Percentiles rank a stretch among this genome's conserved stretches.
Evolutionary conservation across 805 yeast species (phyloP).

Genomic region (Yamadazyma nakazawae): DNA sequence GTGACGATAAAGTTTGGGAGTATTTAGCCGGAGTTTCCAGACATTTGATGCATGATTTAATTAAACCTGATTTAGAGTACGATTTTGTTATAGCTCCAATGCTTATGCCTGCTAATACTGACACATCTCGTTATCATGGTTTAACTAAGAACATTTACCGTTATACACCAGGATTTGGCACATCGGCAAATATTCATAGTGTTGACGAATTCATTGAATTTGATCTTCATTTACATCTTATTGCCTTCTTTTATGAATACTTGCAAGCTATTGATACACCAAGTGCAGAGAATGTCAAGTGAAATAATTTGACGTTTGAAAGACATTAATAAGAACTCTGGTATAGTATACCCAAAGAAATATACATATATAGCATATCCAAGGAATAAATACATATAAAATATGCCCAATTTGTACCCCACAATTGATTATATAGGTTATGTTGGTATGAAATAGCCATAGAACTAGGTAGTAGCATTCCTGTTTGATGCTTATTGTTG

Average conservation of each 20-base stretch:
- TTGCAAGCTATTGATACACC: constrained; percentile 37
- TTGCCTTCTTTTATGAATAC: constrained; percentile 43
- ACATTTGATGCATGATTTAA: constrained; percentile 57
- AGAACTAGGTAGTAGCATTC: neutral
- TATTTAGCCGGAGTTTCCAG: constrained; percentile 60
- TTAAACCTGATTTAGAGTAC: constrained; percentile 28
- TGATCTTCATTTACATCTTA: constrained; percentile 32
- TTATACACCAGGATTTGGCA: constrained; percentile 27
- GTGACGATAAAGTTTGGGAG: constrained; percentile 46
- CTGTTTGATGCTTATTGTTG: neutral
- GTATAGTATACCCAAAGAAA: too few species aligned
- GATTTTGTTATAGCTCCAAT: constrained; percentile 44
- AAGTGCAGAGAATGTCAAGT: constrained; percentile 10
- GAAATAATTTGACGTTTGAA: too few species aligned
- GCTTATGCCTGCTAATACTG: constrained; percentile 59
- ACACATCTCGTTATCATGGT: constrained; percentile 57
- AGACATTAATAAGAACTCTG: too few species aligned
- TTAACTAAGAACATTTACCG: constrained; percentile 55
- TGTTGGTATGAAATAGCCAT: neutral
- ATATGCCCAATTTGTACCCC: neutral
- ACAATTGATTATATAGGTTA: neutral
- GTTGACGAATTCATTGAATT: constrained; percentile 33
- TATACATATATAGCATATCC: too few species aligned
- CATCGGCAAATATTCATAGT: constrained; percentile 26
- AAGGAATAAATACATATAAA: too few species aligned